Evolutionary conservation across 164 flowering plant species (phyloP).

Genomic region (Kalanchoe fedtschenkoi): DNA sequence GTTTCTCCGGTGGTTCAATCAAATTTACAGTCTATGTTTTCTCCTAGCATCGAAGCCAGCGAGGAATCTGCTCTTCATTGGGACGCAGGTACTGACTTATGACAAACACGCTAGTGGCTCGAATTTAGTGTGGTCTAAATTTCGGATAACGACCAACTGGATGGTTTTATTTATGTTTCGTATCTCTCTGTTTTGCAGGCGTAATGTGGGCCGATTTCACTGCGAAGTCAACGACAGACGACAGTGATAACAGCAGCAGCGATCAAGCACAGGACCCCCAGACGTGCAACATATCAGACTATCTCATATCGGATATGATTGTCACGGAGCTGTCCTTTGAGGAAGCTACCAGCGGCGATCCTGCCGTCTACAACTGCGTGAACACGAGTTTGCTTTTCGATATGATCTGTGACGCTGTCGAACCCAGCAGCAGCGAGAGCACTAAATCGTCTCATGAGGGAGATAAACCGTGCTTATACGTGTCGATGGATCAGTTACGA

Average conservation of each 20-base stretch:
- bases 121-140: no score
- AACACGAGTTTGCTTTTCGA: constrained; percentile 43
- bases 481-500: constrained; percentile 45
- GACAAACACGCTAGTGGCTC: no score
- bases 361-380: constrained; percentile 32
- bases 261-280: constrained; percentile 34
- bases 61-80: constrained; percentile 16
- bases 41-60: constrained; percentile 27
- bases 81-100: constrained; percentile 44
- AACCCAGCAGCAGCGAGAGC: constrained; percentile 21
- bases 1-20: constrained; percentile 23
- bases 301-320: constrained; percentile 56
- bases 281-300: constrained; percentile 57
- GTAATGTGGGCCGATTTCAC: constrained; percentile 2
- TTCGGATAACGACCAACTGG: no score
- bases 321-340: constrained; percentile 36
- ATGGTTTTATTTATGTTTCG: background rate
- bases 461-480: constrained; percentile 38
- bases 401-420: constrained; percentile 46
- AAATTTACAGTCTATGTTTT: constrained; percentile 48
- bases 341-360: constrained; percentile 22
- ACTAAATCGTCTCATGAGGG: constrained; percentile 25
- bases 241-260: constrained; percentile 39
- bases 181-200: background rate
- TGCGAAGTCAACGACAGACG: constrained; percentile 21